Base-by-base conservation (phyloP, 805 yeast genomes). In the Saturnispora dispora region DNA sequence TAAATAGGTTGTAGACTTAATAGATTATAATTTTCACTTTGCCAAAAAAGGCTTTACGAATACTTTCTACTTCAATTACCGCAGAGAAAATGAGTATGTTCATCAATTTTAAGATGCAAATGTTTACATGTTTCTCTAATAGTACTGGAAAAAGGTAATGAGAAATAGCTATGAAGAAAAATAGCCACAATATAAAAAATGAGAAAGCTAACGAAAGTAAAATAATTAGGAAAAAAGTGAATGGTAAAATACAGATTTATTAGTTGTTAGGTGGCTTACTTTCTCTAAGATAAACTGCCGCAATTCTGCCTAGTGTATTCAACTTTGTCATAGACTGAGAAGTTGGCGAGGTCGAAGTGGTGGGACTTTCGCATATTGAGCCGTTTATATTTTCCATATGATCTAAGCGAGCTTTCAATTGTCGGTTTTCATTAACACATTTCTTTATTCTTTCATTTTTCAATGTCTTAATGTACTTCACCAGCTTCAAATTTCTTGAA, bases 401-500 rank as follows among this genome's bases (percentile, higher is more conserved):
- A 9, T 46, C 54, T 7, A 67, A 44, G 45, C 60, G 60, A 41
- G 54, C 60, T 42, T 58, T 57, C 42, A 67, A 59, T 11, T 55
- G 48, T 13, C 55, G 47, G 47, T 65, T 67, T 51, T 67, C 70
- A 13, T 51, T 47, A 44, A 60, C 63, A 25, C 62, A 57, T 4
- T 52, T 54, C 49, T 63, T 61, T 7, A 67, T 45, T 35, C 59
- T 64, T 25, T 64, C 65, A 33, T 58, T 59, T 45, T 66, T 68
- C 39, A 68, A 53, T 18, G 55, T 50, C 46, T 62, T 62, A 42
- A 60, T 60, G 50, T 65, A 61, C 45, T 64, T 65, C 40, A 65
- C 64, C 48, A 67, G 55, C 52, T 64, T 66, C 35, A 62, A 51
- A 52, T 69, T 69, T 44, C 65, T 65, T 25, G 56, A 46, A 37